These are phyloP conservation scores for Daldinia eschscholtzii DNA, from an alignment of 2,329 filamentous ascomycete genomes.

Conservation along the genomic window DNA sequence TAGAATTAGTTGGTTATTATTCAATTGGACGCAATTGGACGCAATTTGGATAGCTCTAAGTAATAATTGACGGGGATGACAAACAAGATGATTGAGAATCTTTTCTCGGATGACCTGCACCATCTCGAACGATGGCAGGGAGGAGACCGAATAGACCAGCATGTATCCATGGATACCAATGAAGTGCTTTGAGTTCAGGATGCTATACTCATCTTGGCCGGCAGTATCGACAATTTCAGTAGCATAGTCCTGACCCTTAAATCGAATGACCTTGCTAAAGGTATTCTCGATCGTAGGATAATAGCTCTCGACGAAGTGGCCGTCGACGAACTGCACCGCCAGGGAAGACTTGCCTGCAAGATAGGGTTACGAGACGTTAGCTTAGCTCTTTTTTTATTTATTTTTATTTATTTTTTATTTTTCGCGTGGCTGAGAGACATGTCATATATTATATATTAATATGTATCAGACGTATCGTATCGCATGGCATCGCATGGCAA, in stretches of 20 bases:
- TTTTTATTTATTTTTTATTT: neutral
- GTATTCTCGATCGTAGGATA: slow-evolving; percentile 99
- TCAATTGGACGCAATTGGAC: neutral
- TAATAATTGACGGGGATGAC: slow-evolving; percentile 49
- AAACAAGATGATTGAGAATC: slow-evolving; percentile 93
- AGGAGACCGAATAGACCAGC: slow-evolving; percentile 97
- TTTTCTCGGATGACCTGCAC: slow-evolving; percentile 95
- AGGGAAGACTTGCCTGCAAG: slow-evolving; percentile 91
- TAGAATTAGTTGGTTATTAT: slow-evolving; percentile 21
- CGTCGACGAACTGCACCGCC: slow-evolving; percentile 96
- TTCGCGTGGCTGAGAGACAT: slow-evolving; percentile 12
- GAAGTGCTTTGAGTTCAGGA: slow-evolving; percentile 98
- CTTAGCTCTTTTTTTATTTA: slow-evolving; percentile 7
- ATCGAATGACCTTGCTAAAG: slow-evolving; percentile 94
- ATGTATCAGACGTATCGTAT: slow-evolving; percentile 24
- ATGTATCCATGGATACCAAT: slow-evolving; percentile 99
- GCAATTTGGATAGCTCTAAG: neutral
- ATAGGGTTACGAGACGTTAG: slow-evolving; percentile 22
- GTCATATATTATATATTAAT: slow-evolving; percentile 21
- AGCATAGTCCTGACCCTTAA: slow-evolving; percentile 91
- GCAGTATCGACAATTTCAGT: slow-evolving; percentile 99
- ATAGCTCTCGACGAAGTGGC: slow-evolving; percentile 98
- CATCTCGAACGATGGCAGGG: slow-evolving; percentile 96
- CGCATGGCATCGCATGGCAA: neutral
- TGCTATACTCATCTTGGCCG: slow-evolving; percentile 98